Evolutionary conservation across 257 asterid species (phyloP), one percentile per base, ranked within the genome.

Genomic region (Nicotiana sylvestris): DNA sequence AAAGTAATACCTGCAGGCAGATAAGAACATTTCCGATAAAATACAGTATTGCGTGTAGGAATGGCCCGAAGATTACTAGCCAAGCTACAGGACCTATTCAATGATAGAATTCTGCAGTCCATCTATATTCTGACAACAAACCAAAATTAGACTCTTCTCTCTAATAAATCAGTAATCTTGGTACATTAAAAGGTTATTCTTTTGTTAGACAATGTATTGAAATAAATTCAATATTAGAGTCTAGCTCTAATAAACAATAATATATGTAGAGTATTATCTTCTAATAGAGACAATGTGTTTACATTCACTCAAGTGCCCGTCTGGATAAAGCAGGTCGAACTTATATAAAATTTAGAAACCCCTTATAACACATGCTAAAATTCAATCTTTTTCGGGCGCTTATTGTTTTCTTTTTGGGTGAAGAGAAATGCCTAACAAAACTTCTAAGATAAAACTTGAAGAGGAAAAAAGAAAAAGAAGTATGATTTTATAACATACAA

Each of bases 21-120:
- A 88, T 33, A 67, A 46, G 84, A 86, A 27, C 80, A 60, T 64
- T 80, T 29, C 32, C 83, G 85, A 33, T 30, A 83, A 56, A 65
- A 87, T 74, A 84, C 46, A 25, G 78, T 77, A 33, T 83, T 60
- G 79, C 87, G 76, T 27, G 84, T 27, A 77, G 85, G 80, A 83
- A 86, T 82, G 33, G 66, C 81, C n/a, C 43, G 81, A 49, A 84
- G 81, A 87, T 78, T 66, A 80, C 86, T 77, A 77, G 83, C 49
- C 67, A 90, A 81, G 81, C 85, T 86, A 78, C 86, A 32, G 87
- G 85, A 83, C 86, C 87, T 88, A 84, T 82, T 85, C 87, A 92
- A 85, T 64, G 91, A 91, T 30, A 92, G 79, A 78, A 87, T 76
- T 85, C 92, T 90, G 88, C 97, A 89, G 87, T 94, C 97, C 97